Base-by-base conservation (phyloP, 176 grass and related monocot genomes). In the Musa acuminata region DNA sequence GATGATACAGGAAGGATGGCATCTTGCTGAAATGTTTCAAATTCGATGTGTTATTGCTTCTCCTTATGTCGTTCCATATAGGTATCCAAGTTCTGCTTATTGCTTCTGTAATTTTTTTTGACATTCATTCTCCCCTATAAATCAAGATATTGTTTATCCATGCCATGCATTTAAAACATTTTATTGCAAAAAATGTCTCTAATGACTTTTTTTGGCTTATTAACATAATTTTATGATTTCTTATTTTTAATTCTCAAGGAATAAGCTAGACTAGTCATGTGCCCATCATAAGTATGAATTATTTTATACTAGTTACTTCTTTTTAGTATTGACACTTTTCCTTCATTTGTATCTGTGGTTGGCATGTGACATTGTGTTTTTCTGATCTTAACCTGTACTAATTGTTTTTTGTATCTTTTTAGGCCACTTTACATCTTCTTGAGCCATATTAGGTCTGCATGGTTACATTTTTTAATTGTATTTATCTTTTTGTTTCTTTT, bases 11-110 rank as follows among this genome's bases (percentile, higher is more conserved):
- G 93, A 96, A 86, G 93, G 93, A 16, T 96, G 93, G 90, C 89
- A 96, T 81, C 89, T 96, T 84, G 87, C 93, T 64, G 93, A 96
- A 63, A 22, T 90, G 57, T 92, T 92, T 55, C 93, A 92, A 78
- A 81, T 96, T 79, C 84, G 77, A 70, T 92, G 89, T 77, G 71
- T 96, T 74, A 51, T 90, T 85, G 84, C 87, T 87, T 83, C 89
- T 83, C 81, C 93, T 49, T 96, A 96, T 85, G 73, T 96, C 64
- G 79, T 96, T 85, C 90, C 93, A 43, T 96, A 96, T 72, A 96
- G 93, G 89, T 96, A 89, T 22, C 64, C 52, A 35, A 76, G 1
- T 69, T 79, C 19, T 80, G 6, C 8, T 0, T 17, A 29, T 16
- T 53, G 10, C 26, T 14, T 53, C 13, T 55, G 19, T 43, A 67